phyloP scores from a whole-genome alignment of 768 basidiomycete species.

The Trametes cinnabarina region DNA sequence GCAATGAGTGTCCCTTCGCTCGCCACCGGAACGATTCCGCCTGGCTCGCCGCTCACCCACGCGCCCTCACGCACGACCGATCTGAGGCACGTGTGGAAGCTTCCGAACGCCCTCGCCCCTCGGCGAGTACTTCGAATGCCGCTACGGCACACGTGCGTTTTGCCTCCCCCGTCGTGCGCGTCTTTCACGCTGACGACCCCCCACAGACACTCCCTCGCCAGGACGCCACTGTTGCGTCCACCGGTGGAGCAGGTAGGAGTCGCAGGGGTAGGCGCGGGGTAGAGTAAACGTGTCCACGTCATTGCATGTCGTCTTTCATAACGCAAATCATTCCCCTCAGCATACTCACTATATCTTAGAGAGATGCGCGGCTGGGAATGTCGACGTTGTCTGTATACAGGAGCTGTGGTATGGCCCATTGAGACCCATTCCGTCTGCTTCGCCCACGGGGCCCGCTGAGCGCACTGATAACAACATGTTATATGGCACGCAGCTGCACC shows the following conservation, averaged over 20 bases:
- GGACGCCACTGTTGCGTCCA: not conserved
- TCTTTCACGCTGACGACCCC: not conserved
- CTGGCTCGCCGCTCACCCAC: not conserved
- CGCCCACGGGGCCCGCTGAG: not conserved
- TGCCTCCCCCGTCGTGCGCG: not conserved
- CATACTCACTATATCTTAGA: not conserved
- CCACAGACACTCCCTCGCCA: not conserved
- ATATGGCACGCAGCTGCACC: slow-evolving; percentile 1
- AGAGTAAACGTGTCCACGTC: not conserved
- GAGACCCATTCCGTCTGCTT: not conserved
- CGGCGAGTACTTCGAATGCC: not conserved
- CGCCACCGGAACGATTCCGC: not conserved
- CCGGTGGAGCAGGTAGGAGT: not conserved
- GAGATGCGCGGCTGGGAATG: not conserved
- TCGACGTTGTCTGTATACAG: not conserved
- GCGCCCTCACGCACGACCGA: not conserved
- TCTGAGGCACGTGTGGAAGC: not conserved
- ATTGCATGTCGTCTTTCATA: not conserved
- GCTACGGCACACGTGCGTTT: not conserved
- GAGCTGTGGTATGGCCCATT: not conserved
- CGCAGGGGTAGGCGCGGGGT: not conserved
- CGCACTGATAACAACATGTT: not conserved
- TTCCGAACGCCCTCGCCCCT: not conserved
- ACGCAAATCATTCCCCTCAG: slow-evolving; percentile 1
- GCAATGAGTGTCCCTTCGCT: not conserved